A percentile compares a stretch with the other conserved stretches of the same genome.
Evolutionary conservation across 768 basidiomycete genomes (phyloP).

Genomic region (Ramaria sp.): DNA sequence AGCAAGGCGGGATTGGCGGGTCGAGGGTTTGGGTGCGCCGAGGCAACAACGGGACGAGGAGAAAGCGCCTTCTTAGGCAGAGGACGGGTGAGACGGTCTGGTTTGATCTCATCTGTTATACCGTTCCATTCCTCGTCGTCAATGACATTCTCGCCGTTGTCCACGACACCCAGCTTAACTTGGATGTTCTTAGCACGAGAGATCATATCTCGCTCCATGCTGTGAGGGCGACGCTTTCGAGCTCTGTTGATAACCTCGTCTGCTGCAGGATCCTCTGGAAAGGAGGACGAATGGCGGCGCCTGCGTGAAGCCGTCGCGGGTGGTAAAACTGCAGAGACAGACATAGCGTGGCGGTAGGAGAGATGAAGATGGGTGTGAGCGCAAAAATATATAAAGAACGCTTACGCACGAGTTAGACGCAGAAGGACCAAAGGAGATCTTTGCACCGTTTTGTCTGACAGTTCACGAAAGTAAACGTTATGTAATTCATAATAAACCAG

Average conservation of each 20-base stretch:
- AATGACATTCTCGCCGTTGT: background rate
- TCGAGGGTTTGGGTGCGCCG: slow-evolving; percentile 1
- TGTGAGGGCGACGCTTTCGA: slow-evolving; percentile 5
- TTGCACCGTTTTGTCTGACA: too few species aligned
- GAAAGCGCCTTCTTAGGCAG: slow-evolving; percentile 30
- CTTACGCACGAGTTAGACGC: too few species aligned
- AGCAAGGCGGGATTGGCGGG: slow-evolving; percentile 19
- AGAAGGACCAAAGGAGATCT: too few species aligned
- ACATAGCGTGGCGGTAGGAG: background rate
- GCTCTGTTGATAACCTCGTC: slow-evolving; percentile 5
- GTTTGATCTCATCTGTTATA: slow-evolving; percentile 2
- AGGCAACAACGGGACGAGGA: background rate
- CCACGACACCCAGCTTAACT: background rate
- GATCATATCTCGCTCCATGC: slow-evolving; percentile 6
- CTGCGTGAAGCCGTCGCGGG: background rate
- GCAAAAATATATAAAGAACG: too few species aligned
- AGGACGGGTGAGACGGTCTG: slow-evolving; percentile 52
- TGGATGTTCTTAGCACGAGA: background rate
- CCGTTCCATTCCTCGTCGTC: slow-evolving; percentile 1
- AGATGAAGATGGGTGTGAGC: background rate
- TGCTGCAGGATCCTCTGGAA: slow-evolving; percentile 7
- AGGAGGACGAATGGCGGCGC: slow-evolving; percentile 11
- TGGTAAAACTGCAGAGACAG: background rate
- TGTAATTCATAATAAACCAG: too few species aligned
- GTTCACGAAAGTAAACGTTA: too few species aligned